phyloP scores from a whole-genome alignment of 495 filamentous ascomycete species.

The Penicillium silybi region DNA sequence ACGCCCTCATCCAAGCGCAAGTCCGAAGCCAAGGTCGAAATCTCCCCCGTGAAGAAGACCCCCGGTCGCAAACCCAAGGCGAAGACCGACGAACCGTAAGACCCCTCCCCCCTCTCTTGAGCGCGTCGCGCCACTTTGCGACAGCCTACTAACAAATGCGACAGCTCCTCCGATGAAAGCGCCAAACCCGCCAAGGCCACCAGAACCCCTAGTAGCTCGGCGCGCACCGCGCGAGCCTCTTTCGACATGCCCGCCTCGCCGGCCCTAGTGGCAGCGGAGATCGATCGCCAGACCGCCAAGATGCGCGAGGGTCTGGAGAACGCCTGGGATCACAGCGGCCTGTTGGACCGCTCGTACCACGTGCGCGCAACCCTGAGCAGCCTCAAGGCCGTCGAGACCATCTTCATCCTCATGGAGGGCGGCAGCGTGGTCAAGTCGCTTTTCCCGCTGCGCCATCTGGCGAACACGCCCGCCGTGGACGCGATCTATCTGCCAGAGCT shows the following conservation, averaged over 20 bases:
- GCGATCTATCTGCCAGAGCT: constrained; percentile 36
- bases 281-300: constrained; percentile 68
- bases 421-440: constrained; percentile 42
- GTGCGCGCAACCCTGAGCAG: constrained; percentile 60
- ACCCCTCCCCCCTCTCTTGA: background rate
- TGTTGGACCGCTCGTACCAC: constrained; percentile 44
- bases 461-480: constrained; percentile 61
- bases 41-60: constrained; percentile 29
- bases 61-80: constrained; percentile 32
- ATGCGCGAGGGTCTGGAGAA: constrained; percentile 51
- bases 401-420: constrained; percentile 60
- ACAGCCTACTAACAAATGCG: background rate
- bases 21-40: constrained; percentile 46
- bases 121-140: constrained; percentile 1
- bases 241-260: constrained; percentile 71
- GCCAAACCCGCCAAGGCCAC: background rate
- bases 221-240: constrained; percentile 51
- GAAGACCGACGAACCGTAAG: constrained; percentile 46
- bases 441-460: constrained; percentile 62
- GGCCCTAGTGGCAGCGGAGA: constrained; percentile 72
- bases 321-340: constrained; percentile 39
- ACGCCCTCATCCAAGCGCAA: constrained; percentile 75
- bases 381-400: constrained; percentile 61
- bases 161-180: constrained; percentile 17
- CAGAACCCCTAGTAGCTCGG: background rate